A percentile compares a stretch with the other conserved stretches of the same genome.
Conservation (phyloP, 2,329 filamentous ascomycete genomes). For the Botrytis fabae region DNA sequence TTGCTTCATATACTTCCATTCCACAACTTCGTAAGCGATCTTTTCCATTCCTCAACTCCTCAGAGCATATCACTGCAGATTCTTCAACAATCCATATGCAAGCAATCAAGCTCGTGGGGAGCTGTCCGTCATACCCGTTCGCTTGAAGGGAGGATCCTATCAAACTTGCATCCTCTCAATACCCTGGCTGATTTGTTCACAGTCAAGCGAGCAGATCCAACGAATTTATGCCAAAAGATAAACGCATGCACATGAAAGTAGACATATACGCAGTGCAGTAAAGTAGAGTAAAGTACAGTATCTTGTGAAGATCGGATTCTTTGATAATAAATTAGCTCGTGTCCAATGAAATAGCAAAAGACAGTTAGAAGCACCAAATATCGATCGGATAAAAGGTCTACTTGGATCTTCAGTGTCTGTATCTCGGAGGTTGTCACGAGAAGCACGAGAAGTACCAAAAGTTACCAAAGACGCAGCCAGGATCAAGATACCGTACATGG, state of each 20-base stretch:
- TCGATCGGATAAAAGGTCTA: background rate
- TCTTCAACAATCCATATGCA: constrained; percentile 19
- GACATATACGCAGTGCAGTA: background rate
- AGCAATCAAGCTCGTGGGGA: constrained; percentile 22
- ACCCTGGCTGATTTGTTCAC: constrained; percentile 1
- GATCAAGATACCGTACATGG: background rate
- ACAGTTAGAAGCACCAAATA: background rate
- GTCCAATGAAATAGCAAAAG: background rate
- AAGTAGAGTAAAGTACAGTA: background rate
- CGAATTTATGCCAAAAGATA: background rate
- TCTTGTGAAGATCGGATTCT: background rate
- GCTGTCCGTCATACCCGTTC: constrained; percentile 24
- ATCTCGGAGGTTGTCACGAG: constrained; percentile 3
- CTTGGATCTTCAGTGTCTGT: background rate
- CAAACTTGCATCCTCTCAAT: background rate
- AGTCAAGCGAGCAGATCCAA: constrained; percentile 3
- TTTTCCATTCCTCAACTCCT: background rate
- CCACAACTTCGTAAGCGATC: constrained; percentile 1
- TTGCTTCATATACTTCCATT: background rate
- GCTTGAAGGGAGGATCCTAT: constrained; percentile 19
- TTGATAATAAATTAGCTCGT: background rate
- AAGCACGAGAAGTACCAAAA: constrained; percentile 1
- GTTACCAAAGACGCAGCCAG: constrained; percentile 11
- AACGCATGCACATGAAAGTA: background rate
- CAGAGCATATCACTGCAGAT: constrained; percentile 18